Evolutionary conservation across 164 flowering plant species (phyloP).

Genomic region (Macadamia tetraphylla): DNA sequence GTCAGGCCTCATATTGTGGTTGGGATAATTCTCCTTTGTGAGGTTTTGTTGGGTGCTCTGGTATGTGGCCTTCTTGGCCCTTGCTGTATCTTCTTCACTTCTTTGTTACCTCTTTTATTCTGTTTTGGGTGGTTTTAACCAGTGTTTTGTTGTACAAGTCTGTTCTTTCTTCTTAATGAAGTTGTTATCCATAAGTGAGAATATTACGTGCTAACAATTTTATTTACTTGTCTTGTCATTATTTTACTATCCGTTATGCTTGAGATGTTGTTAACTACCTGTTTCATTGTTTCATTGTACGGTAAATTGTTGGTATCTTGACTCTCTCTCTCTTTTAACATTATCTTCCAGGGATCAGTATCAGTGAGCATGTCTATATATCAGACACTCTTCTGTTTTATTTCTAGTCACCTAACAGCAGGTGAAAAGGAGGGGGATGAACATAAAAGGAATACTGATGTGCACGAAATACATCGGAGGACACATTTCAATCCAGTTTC

Average conservation of each 20-base stretch:
- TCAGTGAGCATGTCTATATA: slow-evolving; percentile 95
- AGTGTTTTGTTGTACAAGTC: no score
- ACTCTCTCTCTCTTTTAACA: not conserved
- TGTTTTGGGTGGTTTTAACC: no score
- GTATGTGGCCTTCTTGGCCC: no score
- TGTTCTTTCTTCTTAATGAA: no score
- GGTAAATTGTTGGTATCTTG: slow-evolving; percentile 1
- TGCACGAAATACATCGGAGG: slow-evolving; percentile 73
- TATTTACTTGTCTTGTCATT: not conserved
- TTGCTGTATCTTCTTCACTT: no score
- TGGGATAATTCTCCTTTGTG: no score
- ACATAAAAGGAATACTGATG: slow-evolving; percentile 80
- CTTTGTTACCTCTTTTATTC: no score
- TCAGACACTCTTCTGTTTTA: slow-evolving; percentile 89
- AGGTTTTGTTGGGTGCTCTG: no score
- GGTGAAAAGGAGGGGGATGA: slow-evolving; percentile 87
- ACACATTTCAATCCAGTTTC: slow-evolving; percentile 55
- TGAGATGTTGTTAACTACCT: not conserved
- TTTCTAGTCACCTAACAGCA: slow-evolving; percentile 88
- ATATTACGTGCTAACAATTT: no score
- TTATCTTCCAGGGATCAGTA: slow-evolving; percentile 73
- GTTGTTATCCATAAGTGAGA: no score
- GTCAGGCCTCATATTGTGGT: no score
- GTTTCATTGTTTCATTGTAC: not conserved
- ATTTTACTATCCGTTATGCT: not conserved